Percentiles rank a stretch among this genome's conserved stretches.
Conservation (phyloP, 306 rosid species). For the Cucumis melo region DNA sequence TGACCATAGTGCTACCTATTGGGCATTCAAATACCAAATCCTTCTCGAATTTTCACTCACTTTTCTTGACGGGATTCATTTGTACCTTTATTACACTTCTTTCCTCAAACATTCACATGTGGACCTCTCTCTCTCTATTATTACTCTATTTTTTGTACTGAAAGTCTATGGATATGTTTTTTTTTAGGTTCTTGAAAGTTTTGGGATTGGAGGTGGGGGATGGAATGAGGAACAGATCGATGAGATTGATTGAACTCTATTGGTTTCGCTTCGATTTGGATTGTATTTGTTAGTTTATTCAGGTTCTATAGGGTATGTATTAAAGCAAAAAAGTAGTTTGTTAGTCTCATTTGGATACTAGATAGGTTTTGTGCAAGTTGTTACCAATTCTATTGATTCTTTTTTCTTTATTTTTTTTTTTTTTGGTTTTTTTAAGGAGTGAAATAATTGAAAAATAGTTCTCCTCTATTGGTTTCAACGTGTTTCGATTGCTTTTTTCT, state of each 20-base stretch:
- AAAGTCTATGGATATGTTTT: not conserved
- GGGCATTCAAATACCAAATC: not conserved
- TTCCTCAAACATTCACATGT: not conserved
- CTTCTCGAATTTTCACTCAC: not conserved
- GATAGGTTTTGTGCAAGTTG: not conserved
- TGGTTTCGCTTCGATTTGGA: not conserved
- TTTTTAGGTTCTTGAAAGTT: not conserved
- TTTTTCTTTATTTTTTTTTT: too few species aligned
- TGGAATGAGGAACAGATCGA: not conserved
- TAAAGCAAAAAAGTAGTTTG: not conserved
- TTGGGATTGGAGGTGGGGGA: not conserved
- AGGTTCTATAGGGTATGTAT: not conserved
- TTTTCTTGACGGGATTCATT: not conserved
- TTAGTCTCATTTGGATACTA: not conserved
- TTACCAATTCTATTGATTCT: not conserved
- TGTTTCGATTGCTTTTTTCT: not conserved
- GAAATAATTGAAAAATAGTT: not conserved
- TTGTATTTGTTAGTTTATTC: not conserved
- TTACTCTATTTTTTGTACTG: not conserved
- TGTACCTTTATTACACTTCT: not conserved
- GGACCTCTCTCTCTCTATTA: not conserved
- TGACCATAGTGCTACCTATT: not conserved
- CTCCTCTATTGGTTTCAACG: not conserved
- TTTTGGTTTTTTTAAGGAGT: not conserved
- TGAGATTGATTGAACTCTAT: not conserved